Percentiles rank a stretch among this genome's conserved stretches.
Evolutionary conservation across 78 protist genomes (phyloP).

Genomic region (Emiliania huxleyi): DNA sequence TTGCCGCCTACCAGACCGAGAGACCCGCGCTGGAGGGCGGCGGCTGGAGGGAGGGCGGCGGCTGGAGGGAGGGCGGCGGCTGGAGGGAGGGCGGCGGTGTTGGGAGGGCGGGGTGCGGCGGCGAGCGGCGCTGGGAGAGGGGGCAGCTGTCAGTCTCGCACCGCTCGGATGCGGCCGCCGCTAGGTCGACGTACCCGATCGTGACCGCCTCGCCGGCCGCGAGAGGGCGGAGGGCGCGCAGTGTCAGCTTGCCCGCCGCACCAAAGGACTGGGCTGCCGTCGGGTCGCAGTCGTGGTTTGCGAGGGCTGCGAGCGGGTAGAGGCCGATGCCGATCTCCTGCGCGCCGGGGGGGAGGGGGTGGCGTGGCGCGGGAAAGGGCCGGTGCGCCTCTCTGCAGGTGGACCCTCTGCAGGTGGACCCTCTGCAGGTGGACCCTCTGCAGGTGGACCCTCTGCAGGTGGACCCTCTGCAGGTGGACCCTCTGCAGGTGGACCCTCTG

Average conservation of each 20-base stretch:
- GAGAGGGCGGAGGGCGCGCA: not conserved
- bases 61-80: not conserved
- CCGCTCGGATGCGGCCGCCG: not conserved
- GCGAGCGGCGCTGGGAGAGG: not conserved
- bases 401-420: too few relatives aligned
- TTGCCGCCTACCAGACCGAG: not conserved
- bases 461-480: too few relatives aligned
- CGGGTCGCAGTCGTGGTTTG: not conserved
- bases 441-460: too few relatives aligned
- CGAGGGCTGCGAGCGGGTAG: not conserved
- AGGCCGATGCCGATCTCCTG: not conserved
- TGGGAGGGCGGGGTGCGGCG: not conserved
- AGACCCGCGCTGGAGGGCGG: not conserved
- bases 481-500: too few relatives aligned
- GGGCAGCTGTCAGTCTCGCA: not conserved
- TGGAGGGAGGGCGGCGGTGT: not conserved
- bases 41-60: not conserved
- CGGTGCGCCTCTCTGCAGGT: too few relatives aligned
- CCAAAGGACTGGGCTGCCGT: not conserved
- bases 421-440: too few relatives aligned
- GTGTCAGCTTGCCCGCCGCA: not conserved
- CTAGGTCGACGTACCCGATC: not conserved
- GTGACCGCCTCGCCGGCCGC: not conserved
- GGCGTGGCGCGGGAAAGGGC: too few relatives aligned
- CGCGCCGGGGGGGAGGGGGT: too few relatives aligned